Evolutionary conservation across 208 protist species (phyloP), one percentile per base, ranked within the genome.

Genomic region (Trypanosoma scelopori): DNA sequence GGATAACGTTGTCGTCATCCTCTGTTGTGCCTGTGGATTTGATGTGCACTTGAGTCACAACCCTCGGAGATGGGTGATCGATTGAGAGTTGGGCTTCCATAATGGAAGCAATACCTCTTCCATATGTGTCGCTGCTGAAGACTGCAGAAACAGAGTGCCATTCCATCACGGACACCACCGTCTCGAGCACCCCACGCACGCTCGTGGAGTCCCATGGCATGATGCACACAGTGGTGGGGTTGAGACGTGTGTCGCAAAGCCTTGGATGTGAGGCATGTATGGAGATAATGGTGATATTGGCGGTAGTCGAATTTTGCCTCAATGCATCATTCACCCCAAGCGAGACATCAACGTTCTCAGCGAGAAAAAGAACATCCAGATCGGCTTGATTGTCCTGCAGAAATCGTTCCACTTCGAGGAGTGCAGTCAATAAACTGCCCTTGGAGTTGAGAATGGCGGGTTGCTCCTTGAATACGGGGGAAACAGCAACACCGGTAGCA

Each of bases 121-220:
- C 89, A 73, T 95, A 91, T 39, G 66, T 76, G 56, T 59, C 68
- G 68, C 76, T 85, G 79, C 74, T 82, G 53, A 79, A 82, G n/a
- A 85, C 71, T 30, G 87, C 53, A n/a, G 77, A 76, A 64, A 91
- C 77, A 9, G 85, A 90, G 53, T 84, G 45, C 89, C 89, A 95
- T 27, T n/a, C 16, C 18, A 95, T 74, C 55, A 81, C 67, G 37
- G 70, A 77, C n/a, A 81, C 83, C 11, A 64, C 74, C 25, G 82
- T 66, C 59, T 95, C 84, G 22, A 95, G 69, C 46, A 91, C 25
- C 32, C 69, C 89, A 35, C 78, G 84, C 0, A 90, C 53, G 69
- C 91, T 92, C 49, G 87, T 71, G 49, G 78, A 70, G 53, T 95
- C 89, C 27, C 64, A 76, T 55, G 85, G 84, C n/a, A 89, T 82